Percentiles rank a stretch among this genome's conserved stretches.
Evolutionary conservation across 345 rosid genomes (phyloP).

Genomic region (Physaria fendleri): DNA sequence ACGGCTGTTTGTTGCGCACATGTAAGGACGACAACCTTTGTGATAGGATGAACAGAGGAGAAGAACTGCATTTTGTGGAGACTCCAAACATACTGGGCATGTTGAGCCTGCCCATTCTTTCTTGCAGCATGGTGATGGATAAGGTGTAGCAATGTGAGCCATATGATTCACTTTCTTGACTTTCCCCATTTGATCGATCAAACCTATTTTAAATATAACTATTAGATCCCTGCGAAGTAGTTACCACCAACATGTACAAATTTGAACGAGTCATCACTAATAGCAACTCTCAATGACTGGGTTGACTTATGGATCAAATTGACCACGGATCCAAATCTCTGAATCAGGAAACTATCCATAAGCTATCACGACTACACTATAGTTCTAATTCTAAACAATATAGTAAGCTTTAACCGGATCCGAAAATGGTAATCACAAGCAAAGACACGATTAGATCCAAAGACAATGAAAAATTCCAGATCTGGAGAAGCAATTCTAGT

Average conservation of each 20-base stretch:
- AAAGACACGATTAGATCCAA: neutral
- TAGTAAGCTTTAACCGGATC: constrained; percentile 6
- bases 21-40: constrained; percentile 89
- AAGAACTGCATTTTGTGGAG: constrained; percentile 83
- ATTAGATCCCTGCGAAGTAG: constrained; percentile 3
- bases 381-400: neutral
- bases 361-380: neutral
- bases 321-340: constrained; percentile 9
- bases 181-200: constrained; percentile 44
- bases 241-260: constrained; percentile 17
- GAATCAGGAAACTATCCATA: neutral
- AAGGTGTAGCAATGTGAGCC: constrained; percentile 21
- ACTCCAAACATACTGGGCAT: constrained; percentile 75
- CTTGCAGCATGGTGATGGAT: constrained; percentile 34
- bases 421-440: neutral
- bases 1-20: constrained; percentile 84
- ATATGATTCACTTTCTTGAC: constrained; percentile 33
- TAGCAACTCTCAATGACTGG: neutral
- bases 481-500: neutral
- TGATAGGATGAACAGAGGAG: constrained; percentile 74
- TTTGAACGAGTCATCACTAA: neutral
- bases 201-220: constrained; percentile 15
- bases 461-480: neutral
- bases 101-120: constrained; percentile 63
- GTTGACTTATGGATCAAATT: constrained; percentile 1